phyloP scores from a whole-genome alignment of 176 grass and related monocot genomes.

The Alopecurus myosuroides region DNA sequence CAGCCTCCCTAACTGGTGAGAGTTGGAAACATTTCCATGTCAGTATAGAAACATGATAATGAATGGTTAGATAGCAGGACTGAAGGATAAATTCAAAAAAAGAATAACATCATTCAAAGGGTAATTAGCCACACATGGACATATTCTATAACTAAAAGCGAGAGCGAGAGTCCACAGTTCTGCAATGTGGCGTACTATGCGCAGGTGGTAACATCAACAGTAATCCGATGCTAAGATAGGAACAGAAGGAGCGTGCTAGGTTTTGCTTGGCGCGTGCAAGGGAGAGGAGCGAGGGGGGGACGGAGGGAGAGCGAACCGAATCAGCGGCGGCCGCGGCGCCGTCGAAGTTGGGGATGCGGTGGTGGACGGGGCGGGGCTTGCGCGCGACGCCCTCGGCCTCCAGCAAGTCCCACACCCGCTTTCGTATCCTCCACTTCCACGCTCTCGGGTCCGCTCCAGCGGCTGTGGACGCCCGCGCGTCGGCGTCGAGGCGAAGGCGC shows the following conservation, averaged over 20 bases:
- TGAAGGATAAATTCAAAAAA: neutral
- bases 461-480: constrained; percentile 48
- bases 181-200: no score
- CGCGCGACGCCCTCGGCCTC: constrained; percentile 65
- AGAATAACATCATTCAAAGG: neutral
- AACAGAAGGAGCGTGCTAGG: neutral
- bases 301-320: constrained; percentile 11
- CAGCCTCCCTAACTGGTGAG: constrained; percentile 50
- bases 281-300: neutral
- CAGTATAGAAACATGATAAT: neutral
- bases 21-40: neutral
- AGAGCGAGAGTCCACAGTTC: no score
- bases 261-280: neutral
- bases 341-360: constrained; percentile 93
- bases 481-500: constrained; percentile 66
- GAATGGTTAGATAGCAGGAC: neutral
- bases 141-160: no score
- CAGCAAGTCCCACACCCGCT: constrained; percentile 72
- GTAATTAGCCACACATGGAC: no score
- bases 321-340: constrained; percentile 60
- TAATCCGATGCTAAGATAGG: neutral
- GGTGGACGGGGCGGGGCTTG: constrained; percentile 84
- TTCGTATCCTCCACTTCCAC: constrained; percentile 92
- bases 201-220: no score
- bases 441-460: constrained; percentile 38